Conservation (phyloP, 805 yeast genomes). For the Candida vartiovaarae region DNA sequence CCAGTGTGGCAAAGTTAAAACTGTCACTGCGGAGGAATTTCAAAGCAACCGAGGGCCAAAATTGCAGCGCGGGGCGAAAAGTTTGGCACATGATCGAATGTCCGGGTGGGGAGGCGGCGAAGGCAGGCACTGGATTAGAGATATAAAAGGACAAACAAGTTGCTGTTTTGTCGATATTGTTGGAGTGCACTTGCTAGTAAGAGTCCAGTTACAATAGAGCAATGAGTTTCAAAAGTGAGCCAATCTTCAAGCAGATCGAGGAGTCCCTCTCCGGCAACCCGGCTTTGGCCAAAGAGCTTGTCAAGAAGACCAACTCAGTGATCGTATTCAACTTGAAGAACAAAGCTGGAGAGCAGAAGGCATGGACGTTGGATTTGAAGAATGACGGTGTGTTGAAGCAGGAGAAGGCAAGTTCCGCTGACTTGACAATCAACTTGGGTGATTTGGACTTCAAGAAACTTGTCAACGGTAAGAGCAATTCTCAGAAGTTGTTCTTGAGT, state of each 20-base stretch:
- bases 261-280: slow-evolving; percentile 13
- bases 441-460: slow-evolving; percentile 68
- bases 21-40: no score
- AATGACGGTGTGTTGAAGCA: slow-evolving; percentile 35
- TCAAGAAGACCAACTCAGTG: slow-evolving; percentile 44
- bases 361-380: slow-evolving; percentile 68
- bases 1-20: no score
- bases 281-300: slow-evolving; percentile 13
- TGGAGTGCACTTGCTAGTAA: no score
- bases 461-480: slow-evolving; percentile 72
- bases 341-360: slow-evolving; percentile 42
- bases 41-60: background rate
- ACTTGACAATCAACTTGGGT: slow-evolving; percentile 55
- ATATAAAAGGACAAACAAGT: no score
- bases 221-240: slow-evolving; percentile 23
- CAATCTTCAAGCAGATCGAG: slow-evolving; percentile 17
- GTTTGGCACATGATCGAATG: no score
- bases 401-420: slow-evolving; percentile 40
- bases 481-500: slow-evolving; percentile 76
- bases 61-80: no score
- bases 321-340: slow-evolving; percentile 63
- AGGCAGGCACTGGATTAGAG: no score
- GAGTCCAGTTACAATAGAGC: no score
- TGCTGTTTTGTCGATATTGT: no score
- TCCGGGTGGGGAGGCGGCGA: no score